A percentile compares a stretch with the other conserved stretches of the same genome.
Conservation (phyloP, 768 basidiomycete genomes). For the Kwoniella sp. region DNA sequence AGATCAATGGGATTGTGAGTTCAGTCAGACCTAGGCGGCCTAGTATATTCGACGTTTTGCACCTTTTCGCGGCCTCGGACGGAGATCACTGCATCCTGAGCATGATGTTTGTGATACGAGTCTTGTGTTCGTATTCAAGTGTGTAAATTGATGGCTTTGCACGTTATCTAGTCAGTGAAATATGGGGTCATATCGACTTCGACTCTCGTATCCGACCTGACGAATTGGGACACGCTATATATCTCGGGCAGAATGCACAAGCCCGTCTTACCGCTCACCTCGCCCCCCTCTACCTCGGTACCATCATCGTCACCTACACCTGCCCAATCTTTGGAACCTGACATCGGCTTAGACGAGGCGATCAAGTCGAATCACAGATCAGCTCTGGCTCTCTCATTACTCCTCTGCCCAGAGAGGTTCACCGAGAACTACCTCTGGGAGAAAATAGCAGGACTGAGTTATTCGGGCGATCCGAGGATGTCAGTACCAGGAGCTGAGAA, state of each 20-base stretch:
- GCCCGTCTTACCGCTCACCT: slow-evolving; percentile 60
- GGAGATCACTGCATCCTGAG: no score
- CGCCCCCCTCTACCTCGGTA: background rate
- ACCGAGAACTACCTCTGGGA: slow-evolving; percentile 80
- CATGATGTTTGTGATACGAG: no score
- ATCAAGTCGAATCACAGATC: slow-evolving; percentile 92
- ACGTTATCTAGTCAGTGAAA: slow-evolving; percentile 72
- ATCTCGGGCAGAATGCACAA: slow-evolving; percentile 97
- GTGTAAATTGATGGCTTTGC: background rate
- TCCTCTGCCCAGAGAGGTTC: slow-evolving; percentile 76
- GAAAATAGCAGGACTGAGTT: slow-evolving; percentile 81
- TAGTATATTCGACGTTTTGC: background rate
- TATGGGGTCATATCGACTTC: slow-evolving; percentile 94
- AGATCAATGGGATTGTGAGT: slow-evolving; percentile 79
- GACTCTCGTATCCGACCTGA: slow-evolving; percentile 81
- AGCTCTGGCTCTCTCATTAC: slow-evolving; percentile 82
- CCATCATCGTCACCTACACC: slow-evolving; percentile 54
- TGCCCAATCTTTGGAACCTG: background rate
- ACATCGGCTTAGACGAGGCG: slow-evolving; percentile 66
- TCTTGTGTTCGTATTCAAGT: background rate
- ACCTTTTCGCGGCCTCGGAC: no score
- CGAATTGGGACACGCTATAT: slow-evolving; percentile 92
- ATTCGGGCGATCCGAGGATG: slow-evolving; percentile 82
- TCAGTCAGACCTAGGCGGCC: slow-evolving; percentile 37
- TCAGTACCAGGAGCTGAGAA: slow-evolving; percentile 84